Evolutionary conservation across 1,284 basidiomycete genomes (phyloP), one percentile per base, ranked within the genome.

Genomic region (Macrocystidia cucumis): DNA sequence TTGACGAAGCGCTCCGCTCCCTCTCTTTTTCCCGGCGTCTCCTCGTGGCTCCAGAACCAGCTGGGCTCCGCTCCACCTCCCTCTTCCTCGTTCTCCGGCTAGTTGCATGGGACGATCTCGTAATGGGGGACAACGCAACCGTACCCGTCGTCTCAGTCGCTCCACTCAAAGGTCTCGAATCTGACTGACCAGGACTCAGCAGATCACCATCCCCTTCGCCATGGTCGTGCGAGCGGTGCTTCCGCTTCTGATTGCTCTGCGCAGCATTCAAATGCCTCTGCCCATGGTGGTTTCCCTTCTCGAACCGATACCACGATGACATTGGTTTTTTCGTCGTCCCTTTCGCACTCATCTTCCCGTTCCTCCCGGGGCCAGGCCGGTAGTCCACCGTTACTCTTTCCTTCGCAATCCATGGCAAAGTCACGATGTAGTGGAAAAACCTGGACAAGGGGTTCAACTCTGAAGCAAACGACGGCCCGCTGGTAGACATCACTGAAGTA

Each of bases 301-400:
- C 12, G 17, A 43, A 26, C n/a, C 46, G 41, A 34, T 62, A 62
- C 60, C 60, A 62, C 1, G 59, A 59, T 5, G 54, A 38, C 49
- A 56, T 48, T 1, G 57, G 54, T 37, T 56, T 60, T 39, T 58
- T 58, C 27, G 50, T 21, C 3, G 36, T 18, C 8, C 23, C 33
- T 3, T 42, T 44, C 30, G 49, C 50, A 9, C 46, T 37, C 19
- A 44, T 48, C 17, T 34, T 26, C 9, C 29, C 31, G 5, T 40
- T 42, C 30, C 49, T 47, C 11, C 52, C 55, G 35, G 45, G 42
- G 8, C 41, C 50, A 17, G 60, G 60, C 9, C 53, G 47, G 38
- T 62, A 65, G 42, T 65, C 63, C 9, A 54, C 49, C 1, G 62
- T 63, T 18, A 64, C 51, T 11, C 63, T 52, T 18, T 62, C 56